Percentiles rank a stretch among this genome's conserved stretches.
phyloP scores from a whole-genome alignment of 768 basidiomycete species.

The Boletus rufocinnamomeus region DNA sequence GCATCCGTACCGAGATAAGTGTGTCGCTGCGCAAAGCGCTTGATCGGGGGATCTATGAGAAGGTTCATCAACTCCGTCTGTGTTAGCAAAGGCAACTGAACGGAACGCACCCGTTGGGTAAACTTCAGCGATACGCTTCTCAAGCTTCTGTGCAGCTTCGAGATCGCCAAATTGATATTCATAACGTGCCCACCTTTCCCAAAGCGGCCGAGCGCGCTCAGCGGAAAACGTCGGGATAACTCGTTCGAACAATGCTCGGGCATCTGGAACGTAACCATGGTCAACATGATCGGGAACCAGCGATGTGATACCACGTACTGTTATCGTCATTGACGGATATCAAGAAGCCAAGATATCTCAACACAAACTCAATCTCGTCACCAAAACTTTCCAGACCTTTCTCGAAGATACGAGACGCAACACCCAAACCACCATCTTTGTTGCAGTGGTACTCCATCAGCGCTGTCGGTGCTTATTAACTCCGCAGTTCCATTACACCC shows the following conservation, averaged over 20 bases:
- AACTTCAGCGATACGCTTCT: conserved; percentile 83
- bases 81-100: not conserved
- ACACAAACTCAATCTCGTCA: conserved; percentile 81
- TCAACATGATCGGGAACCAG: not conserved
- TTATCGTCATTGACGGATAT: conserved; percentile 94
- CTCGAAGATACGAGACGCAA: conserved; percentile 92
- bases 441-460: conserved; percentile 93
- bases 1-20: conserved; percentile 75
- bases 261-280: conserved; percentile 58
- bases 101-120: conserved; percentile 73
- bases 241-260: conserved; percentile 92
- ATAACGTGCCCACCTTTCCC: conserved; percentile 96
- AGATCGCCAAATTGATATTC: conserved; percentile 96
- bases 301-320: conserved; percentile 55
- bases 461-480: conserved; percentile 48
- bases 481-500: not conserved
- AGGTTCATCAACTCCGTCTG: not conserved
- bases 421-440: conserved; percentile 66
- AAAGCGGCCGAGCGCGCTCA: conserved; percentile 80
- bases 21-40: conserved; percentile 86
- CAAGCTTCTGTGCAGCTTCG: conserved; percentile 83
- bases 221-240: conserved; percentile 76
- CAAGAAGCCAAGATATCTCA: conserved; percentile 89
- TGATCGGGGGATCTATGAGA: conserved; percentile 77
- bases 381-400: conserved; percentile 84